These are phyloP conservation scores for Lachancea fermentati DNA, from an alignment of 805 yeast genomes.

Conservation along the genomic window DNA sequence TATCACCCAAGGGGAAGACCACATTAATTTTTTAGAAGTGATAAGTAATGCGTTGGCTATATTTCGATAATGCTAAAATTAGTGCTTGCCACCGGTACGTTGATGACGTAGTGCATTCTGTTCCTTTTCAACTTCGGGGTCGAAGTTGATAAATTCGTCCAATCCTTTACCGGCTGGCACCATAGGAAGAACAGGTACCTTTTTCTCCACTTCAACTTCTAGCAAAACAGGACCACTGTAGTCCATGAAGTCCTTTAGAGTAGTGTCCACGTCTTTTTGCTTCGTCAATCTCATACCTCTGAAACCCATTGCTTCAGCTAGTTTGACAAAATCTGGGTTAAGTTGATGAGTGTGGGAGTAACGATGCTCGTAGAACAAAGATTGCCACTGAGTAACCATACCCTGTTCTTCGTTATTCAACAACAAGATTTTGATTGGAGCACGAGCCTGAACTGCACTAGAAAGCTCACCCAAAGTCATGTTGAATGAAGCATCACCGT, in stretches of 20 bases:
- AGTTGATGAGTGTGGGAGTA: conserved; percentile 96
- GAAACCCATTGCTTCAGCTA: conserved; percentile 92
- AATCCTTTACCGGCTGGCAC: conserved; percentile 94
- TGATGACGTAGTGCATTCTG: conserved; percentile 60
- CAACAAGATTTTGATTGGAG: conserved; percentile 85
- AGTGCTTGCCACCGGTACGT: conserved; percentile 71
- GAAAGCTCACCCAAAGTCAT: conserved; percentile 93
- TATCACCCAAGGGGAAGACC: not conserved
- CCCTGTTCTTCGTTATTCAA: conserved; percentile 98
- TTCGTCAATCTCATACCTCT: conserved; percentile 69
- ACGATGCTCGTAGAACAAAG: conserved; percentile 92
- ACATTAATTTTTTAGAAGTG: not conserved
- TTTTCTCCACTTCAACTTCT: conserved; percentile 84
- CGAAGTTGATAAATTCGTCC: conserved; percentile 87
- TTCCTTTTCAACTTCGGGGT: conserved; percentile 71
- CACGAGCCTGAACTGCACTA: conserved; percentile 88
- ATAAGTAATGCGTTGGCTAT: not conserved
- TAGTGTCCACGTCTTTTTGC: conserved; percentile 58
- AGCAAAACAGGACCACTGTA: conserved; percentile 80
- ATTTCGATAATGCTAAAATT: conserved; percentile 10
- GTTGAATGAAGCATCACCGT: conserved; percentile 98
- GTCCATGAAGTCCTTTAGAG: conserved; percentile 64
- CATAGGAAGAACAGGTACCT: conserved; percentile 95
- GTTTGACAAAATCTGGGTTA: conserved; percentile 88
- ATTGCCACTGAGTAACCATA: conserved; percentile 99